Evolutionary conservation across 1,139 yeast genomes (phyloP), one percentile per base, ranked within the genome.

Genomic region (Yamadazyma sp.): DNA sequence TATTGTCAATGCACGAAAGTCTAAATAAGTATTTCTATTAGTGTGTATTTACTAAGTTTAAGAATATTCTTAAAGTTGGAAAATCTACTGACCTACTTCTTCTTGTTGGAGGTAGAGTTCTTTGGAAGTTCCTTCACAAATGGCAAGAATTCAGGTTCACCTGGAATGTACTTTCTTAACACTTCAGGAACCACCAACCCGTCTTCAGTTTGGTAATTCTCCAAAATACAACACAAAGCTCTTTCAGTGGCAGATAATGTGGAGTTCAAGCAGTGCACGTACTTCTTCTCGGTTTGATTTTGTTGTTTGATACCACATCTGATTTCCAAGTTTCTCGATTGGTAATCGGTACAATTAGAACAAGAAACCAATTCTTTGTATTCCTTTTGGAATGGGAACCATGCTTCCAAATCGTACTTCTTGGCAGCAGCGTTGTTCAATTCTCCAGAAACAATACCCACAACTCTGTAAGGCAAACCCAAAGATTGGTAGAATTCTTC

Each of bases 331-430:
- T 90, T 90, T 76, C 99, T 86, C 34, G 97, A 86, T 74, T 92
- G 99, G 72, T 92, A 92, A 70, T 92, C 99, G 43, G 98, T 94
- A 80, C 99, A 92, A 78, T 92, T 92, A 45, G 97, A 90, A 74
- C 97, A 92, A 18, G 97, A 88, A 44, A 94, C 98, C 56, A 92
- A 80, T 74, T 92, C 99, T 73, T 94, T 94, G 74, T 87, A 94
- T 70, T 94, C 98, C 66, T 89, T 79, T 76, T 92, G 98, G 86
- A 76, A 92, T 59, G 99, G 99, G 95, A 92, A 94, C 99, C 99
- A 92, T 34, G 99, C 99, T 75, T 92, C 99, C 61, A 92, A 78
- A 70, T 92, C 99, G 73, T 84, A 92, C 70, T 92, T 92, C 77
- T 92, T 92, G 51, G 98, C 97, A 45, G 98, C 98, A 40, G 99